Conservation (phyloP, 441 rosid genomes). For the Populus hybrid region DNA sequence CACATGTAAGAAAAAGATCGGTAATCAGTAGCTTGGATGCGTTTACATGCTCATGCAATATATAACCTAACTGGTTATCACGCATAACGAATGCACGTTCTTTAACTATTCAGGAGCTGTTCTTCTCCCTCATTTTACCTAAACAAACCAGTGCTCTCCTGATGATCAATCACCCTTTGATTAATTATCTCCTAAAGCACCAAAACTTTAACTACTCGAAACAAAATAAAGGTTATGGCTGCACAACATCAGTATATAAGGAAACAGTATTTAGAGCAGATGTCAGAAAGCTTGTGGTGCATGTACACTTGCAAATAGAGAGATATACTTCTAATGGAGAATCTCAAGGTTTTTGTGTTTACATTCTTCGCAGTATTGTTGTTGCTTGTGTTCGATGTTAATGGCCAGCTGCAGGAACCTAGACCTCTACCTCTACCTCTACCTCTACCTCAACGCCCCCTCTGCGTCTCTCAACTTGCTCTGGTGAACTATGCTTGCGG, state of each 20-base stretch:
- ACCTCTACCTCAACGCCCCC: constrained; percentile 34
- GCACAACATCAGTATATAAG: constrained; percentile 5
- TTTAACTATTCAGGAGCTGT: constrained; percentile 9
- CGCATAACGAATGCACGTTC: constrained; percentile 17
- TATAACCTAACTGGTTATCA: constrained; percentile 19
- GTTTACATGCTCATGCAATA: neutral
- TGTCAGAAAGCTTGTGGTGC: neutral
- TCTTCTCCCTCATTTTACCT: constrained; percentile 14
- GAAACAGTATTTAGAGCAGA: neutral
- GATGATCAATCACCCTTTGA: constrained; percentile 4
- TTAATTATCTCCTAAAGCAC: constrained; percentile 3
- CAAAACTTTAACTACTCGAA: constrained; percentile 12
- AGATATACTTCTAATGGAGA: constrained; percentile 26
- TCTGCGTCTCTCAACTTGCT: constrained; percentile 51
- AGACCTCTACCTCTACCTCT: neutral
- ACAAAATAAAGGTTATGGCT: constrained; percentile 7
- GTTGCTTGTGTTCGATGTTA: constrained; percentile 1
- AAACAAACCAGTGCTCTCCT: constrained; percentile 7
- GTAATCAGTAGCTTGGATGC: neutral
- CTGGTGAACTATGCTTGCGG: constrained; percentile 52
- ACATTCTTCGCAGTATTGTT: constrained; percentile 10
- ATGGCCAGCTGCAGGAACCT: constrained; percentile 13
- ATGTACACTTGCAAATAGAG: neutral
- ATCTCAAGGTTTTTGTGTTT: constrained; percentile 3
- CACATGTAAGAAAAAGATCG: neutral